phyloP scores from a whole-genome alignment of 2,329 filamentous ascomycete genomes.

The Aureobasidium subglaciale region DNA sequence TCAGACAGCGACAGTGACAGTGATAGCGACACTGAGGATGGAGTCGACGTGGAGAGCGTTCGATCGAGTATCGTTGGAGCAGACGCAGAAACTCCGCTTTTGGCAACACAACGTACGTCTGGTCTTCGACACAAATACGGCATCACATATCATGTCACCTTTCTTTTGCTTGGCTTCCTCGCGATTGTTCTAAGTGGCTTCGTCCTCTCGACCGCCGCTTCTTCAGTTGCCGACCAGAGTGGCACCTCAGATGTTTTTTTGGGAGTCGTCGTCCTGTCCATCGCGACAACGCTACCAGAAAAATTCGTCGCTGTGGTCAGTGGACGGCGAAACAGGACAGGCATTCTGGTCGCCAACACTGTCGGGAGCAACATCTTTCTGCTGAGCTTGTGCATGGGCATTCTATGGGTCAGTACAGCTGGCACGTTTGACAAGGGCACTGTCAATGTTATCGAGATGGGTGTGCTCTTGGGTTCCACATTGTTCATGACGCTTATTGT shows the following conservation, averaged over 20 bases:
- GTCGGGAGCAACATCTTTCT: conserved; percentile 51
- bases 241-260: conserved; percentile 41
- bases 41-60: neutral
- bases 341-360: conserved; percentile 47
- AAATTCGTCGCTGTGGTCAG: conserved; percentile 47
- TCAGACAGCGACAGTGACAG: conserved; percentile 39
- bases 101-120: neutral
- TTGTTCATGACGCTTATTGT: neutral
- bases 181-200: conserved; percentile 43
- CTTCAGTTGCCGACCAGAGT: conserved; percentile 35
- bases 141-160: conserved; percentile 31
- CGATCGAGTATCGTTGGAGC: neutral
- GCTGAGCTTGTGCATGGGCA: conserved; percentile 43
- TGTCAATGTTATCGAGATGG: neutral
- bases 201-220: conserved; percentile 41
- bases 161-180: conserved; percentile 40
- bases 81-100: neutral
- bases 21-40: conserved; percentile 20
- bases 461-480: neutral
- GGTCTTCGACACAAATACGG: neutral
- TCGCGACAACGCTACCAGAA: conserved; percentile 49
- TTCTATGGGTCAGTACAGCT: conserved; percentile 24
- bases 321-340: conserved; percentile 39
- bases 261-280: conserved; percentile 41
- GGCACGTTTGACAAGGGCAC: neutral